Evolutionary conservation across 148 eudicot species (phyloP).

Genomic region (Fagopyrum esculentum): DNA sequence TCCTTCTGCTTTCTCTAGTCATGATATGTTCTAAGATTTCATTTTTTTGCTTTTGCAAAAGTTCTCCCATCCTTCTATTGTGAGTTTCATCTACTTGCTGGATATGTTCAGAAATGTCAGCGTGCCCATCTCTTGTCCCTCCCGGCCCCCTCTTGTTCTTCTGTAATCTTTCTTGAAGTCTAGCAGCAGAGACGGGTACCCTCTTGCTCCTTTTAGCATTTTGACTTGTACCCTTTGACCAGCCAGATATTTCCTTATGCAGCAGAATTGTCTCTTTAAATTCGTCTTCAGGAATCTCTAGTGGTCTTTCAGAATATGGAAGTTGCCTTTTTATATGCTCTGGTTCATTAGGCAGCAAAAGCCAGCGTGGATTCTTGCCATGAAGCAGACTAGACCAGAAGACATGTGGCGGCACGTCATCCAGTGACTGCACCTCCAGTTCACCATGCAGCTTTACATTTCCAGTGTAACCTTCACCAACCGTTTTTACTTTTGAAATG

Average conservation of each 20-base stretch:
- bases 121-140: neutral
- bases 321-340: constrained; percentile 17
- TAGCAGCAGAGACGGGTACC: neutral
- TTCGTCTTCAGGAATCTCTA: neutral
- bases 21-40: constrained; percentile 17
- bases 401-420: constrained; percentile 22
- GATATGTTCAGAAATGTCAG: constrained; percentile 3
- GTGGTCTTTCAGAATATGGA: neutral
- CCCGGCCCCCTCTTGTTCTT: neutral
- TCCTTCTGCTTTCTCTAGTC: constrained; percentile 17
- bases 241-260: neutral
- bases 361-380: constrained; percentile 26
- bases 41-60: constrained; percentile 19
- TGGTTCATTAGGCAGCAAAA: constrained; percentile 19
- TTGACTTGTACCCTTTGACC: neutral
- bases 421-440: constrained; percentile 15
- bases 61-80: constrained; percentile 18
- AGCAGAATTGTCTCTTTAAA: neutral
- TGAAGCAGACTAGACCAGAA: constrained; percentile 28
- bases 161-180: neutral
- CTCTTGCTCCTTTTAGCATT: constrained; percentile 4
- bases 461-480: constrained; percentile 8
- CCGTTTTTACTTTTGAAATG: constrained; percentile 21
- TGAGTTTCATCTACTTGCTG: constrained; percentile 15
- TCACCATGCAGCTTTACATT: constrained; percentile 22